Base-by-base conservation (phyloP, 2,329 filamentous ascomycete genomes). In the Penicillium sp. region DNA sequence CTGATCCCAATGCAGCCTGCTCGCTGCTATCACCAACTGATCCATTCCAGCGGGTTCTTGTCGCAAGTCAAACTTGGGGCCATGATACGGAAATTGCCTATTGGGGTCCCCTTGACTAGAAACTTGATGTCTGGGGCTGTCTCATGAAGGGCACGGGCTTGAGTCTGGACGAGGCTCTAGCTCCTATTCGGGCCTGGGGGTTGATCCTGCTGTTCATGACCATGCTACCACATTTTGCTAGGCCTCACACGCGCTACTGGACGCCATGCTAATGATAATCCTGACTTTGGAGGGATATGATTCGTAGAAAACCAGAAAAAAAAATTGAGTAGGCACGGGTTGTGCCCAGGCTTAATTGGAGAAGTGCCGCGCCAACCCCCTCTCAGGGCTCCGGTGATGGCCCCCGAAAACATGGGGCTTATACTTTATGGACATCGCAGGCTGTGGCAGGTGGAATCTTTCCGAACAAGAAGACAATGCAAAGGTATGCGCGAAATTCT, bases 1-100 rank as follows among this genome's bases (percentile, higher is more conserved):
- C 38, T 43, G 14, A 43, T 43, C n/a, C 25, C 16, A 54, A 45
- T 54, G 52, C 52, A 45, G 38, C 52, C 25, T 43, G 52, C 26
- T 30, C 52, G 52, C 25, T 43, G 38, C 52, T 33, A 54, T 54
- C 52, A 54, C 52, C 52, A 54, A 54, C 52, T 43, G 52, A 19
- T 19, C 52, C 52, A 26, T 54, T 30, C 37, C 38, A 26, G 40
- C 26, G 52, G 52, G 25, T 28, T 43, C 26, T 25, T 19, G 40
- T 54, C 38, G 48, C 48, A 51, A n/a, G n/a, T 6, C 10, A 35
- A 51, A 11, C 16, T 51, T 35, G 48, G 48, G 48, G 48, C 30
- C 25, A 46, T 35, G 48, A 22, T 30, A 35, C 35, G 28, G n/a
- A 51, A 10, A 51, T 35, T 33, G 13, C n/a, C 16, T 33, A 13